Conservation (phyloP, 441 rosid species). For the Populus tomentosa region DNA sequence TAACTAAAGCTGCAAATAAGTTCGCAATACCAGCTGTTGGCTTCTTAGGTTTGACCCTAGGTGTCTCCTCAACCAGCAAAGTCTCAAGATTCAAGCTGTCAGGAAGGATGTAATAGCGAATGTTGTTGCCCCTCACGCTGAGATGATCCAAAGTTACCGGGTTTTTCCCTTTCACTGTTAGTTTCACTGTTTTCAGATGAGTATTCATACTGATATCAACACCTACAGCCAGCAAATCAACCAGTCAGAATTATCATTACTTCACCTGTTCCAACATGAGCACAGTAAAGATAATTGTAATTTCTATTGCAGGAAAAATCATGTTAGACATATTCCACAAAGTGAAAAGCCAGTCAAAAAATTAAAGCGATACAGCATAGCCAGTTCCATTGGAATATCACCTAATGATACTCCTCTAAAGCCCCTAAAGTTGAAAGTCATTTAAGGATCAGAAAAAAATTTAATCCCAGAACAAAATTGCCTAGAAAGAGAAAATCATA, state of each 20-base stretch:
- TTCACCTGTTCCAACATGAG: not conserved
- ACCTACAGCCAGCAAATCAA: constrained; percentile 38
- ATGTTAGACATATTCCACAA: not conserved
- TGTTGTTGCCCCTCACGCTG: constrained; percentile 90
- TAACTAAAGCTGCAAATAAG: not conserved
- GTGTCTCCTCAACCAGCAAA: constrained; percentile 86
- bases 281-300: not conserved
- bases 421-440: not conserved
- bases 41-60: constrained; percentile 86
- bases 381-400: not conserved
- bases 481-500: not conserved
- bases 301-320: not conserved
- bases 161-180: constrained; percentile 79
- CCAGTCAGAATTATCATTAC: not conserved
- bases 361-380: not conserved
- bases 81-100: constrained; percentile 96
- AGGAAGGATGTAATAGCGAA: constrained; percentile 89
- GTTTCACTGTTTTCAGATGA: constrained; percentile 87
- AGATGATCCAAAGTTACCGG: constrained; percentile 83
- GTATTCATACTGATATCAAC: constrained; percentile 95
- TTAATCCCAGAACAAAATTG: not conserved
- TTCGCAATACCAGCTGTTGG: constrained; percentile 66
- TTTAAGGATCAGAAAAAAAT: not conserved
- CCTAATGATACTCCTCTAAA: not conserved
- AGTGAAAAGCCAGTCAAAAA: not conserved